A percentile compares a stretch with the other conserved stretches of the same genome.
These are phyloP conservation scores for Plectosphaerella sp. DNA, from an alignment of 2,329 filamentous ascomycete species.

Conservation along the genomic window DNA sequence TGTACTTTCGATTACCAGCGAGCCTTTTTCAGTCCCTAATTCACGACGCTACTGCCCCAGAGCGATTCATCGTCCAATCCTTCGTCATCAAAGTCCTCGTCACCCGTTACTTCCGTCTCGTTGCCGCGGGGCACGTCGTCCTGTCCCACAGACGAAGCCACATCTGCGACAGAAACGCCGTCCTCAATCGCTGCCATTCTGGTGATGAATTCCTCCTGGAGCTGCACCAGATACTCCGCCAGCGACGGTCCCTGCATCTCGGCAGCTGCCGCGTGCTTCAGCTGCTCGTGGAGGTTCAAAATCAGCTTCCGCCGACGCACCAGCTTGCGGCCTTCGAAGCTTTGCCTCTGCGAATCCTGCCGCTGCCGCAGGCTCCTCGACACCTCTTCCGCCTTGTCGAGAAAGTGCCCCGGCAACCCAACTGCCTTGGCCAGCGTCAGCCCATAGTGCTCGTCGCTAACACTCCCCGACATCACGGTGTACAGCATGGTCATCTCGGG, in stretches of 20 bases:
- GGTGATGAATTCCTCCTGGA: conserved; percentile 71
- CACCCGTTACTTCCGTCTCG: not conserved
- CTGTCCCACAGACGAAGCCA: not conserved
- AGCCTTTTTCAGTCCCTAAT: not conserved
- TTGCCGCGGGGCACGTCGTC: not conserved
- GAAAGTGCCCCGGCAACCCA: conserved; percentile 63
- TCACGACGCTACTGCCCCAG: not conserved
- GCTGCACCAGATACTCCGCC: conserved; percentile 55
- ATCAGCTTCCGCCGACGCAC: conserved; percentile 68
- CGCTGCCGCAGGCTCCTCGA: conserved; percentile 57
- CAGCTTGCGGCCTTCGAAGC: conserved; percentile 52
- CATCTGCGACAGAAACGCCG: not conserved
- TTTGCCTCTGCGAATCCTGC: conserved; percentile 53
- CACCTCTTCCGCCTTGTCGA: conserved; percentile 64
- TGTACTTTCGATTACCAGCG: no score
- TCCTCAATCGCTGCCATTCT: conserved; percentile 64
- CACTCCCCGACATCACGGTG: conserved; percentile 68
- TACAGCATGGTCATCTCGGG: conserved; percentile 82
- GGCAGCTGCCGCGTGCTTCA: conserved; percentile 63
- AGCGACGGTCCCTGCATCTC: conserved; percentile 62
- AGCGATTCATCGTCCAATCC: not conserved
- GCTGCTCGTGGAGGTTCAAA: conserved; percentile 65
- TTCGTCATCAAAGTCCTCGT: not conserved
- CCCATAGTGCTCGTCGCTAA: conserved; percentile 74
- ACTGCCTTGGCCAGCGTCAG: conserved; percentile 74